These are phyloP conservation scores for Vaccinium vitisidaea DNA, from an alignment of 148 eudicot genomes.

Conservation along the genomic window DNA sequence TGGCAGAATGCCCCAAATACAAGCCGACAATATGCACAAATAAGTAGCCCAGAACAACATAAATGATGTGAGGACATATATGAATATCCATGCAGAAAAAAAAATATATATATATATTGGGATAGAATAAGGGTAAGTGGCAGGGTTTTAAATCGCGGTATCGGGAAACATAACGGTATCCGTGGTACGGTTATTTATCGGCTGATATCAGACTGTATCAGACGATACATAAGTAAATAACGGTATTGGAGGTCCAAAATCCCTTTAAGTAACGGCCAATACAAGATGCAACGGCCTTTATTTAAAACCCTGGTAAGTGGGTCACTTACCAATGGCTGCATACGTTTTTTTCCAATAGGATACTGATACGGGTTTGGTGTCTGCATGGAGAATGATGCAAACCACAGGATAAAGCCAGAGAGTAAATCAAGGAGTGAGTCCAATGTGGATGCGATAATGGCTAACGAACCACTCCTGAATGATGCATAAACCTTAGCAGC, in stretches of 20 bases:
- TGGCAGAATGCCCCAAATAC: neutral
- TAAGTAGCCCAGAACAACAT: neutral
- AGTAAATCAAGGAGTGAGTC: conserved; percentile 86
- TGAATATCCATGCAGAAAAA: neutral
- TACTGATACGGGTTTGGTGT: conserved; percentile 76
- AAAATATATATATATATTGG: too few species aligned
- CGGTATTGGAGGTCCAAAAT: too few species aligned
- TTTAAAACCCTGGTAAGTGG: conserved; percentile 5
- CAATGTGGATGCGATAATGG: conserved; percentile 81
- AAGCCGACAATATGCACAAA: neutral
- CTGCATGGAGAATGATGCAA: conserved; percentile 86
- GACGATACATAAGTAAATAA: too few species aligned
- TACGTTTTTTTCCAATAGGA: conserved; percentile 88
- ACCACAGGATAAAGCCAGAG: conserved; percentile 85
- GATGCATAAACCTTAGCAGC: conserved; percentile 83
- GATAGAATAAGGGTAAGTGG: conserved; percentile 16
- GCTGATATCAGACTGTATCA: too few species aligned
- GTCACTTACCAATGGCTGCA: conserved; percentile 86
- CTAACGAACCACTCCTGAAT: conserved; percentile 69
- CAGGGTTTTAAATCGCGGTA: too few species aligned
- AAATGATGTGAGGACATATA: neutral
- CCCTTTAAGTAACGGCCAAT: too few species aligned
- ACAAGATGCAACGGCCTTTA: too few species aligned
- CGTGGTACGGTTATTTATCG: too few species aligned
- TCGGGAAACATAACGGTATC: too few species aligned